These are phyloP conservation scores for Zalaria obscura DNA, from an alignment of 2,329 filamentous ascomycete genomes.

Conservation along the genomic window DNA sequence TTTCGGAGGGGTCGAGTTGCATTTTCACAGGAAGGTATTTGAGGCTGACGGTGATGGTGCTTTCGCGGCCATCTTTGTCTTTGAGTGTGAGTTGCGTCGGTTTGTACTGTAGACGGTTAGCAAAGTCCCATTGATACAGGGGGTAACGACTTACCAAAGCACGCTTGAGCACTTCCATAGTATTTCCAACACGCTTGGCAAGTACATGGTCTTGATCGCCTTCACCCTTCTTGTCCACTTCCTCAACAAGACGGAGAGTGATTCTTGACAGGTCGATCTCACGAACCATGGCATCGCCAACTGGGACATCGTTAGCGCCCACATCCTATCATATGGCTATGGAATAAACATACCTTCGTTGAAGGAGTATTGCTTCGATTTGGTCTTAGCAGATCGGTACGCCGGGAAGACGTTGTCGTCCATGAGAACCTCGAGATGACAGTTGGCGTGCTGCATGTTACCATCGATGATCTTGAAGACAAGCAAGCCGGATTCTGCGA, in stretches of 20 bases:
- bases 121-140: constrained; percentile 8
- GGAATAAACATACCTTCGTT: constrained; percentile 48
- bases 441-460: constrained; percentile 62
- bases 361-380: constrained; percentile 54
- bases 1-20: constrained; percentile 85
- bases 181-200: constrained; percentile 72
- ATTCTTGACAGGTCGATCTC: constrained; percentile 95
- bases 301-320: constrained; percentile 16
- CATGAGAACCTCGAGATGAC: constrained; percentile 75
- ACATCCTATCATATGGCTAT: background rate
- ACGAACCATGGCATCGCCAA: constrained; percentile 88
- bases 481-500: constrained; percentile 69
- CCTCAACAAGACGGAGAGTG: constrained; percentile 73
- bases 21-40: constrained; percentile 94
- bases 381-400: constrained; percentile 67
- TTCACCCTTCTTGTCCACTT: constrained; percentile 58
- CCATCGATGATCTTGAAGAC: constrained; percentile 91
- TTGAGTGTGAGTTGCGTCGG: constrained; percentile 71
- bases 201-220: constrained; percentile 59
- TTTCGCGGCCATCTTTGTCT: constrained; percentile 60
- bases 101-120: constrained; percentile 52
- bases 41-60: constrained; percentile 76
- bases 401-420: constrained; percentile 91
- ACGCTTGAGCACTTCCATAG: constrained; percentile 74
- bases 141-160: constrained; percentile 50